A percentile compares a stretch with the other conserved stretches of the same genome.
Conservation (phyloP, 192 early-diverging fungal species). For the Coemansia sp. region DNA sequence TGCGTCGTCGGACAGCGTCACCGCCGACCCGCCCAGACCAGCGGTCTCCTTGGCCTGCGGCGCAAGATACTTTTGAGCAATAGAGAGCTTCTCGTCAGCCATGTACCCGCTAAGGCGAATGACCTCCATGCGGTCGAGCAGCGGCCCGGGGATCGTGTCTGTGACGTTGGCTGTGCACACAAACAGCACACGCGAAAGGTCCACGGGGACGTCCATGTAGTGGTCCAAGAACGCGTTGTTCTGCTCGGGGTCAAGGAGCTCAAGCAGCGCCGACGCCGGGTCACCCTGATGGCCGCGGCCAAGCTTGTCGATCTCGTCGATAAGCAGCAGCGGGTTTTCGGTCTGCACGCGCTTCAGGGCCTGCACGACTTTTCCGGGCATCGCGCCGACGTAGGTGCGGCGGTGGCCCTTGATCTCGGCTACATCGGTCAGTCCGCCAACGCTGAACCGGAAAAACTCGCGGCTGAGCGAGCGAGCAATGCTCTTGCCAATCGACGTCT, state of each 20-base stretch:
- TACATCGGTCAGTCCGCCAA: slow-evolving; percentile 95
- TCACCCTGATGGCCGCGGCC: slow-evolving; percentile 98
- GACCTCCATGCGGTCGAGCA: slow-evolving; percentile 99
- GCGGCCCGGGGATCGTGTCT: slow-evolving; percentile 95
- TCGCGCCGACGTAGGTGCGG: slow-evolving; percentile 98
- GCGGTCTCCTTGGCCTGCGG: slow-evolving; percentile 79
- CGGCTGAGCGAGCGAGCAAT: slow-evolving; percentile 93
- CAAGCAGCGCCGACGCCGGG: slow-evolving; percentile 92
- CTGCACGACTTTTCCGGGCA: slow-evolving; percentile 99
- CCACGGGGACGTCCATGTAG: slow-evolving; percentile 99
- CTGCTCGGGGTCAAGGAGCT: slow-evolving; percentile 97
- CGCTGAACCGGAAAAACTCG: slow-evolving; percentile 95
- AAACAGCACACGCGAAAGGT: slow-evolving; percentile 97
- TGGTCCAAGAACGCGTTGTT: slow-evolving; percentile 97
- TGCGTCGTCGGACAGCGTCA: slow-evolving; percentile 69
- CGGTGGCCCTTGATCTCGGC: slow-evolving; percentile 99
- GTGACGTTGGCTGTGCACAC: slow-evolving; percentile 98
- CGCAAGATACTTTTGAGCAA: slow-evolving; percentile 87
- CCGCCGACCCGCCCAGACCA: slow-evolving; percentile 73
- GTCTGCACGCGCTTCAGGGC: slow-evolving; percentile 98
- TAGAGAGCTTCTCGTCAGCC: slow-evolving; percentile 88
- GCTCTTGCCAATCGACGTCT: slow-evolving; percentile 97
- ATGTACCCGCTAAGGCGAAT: slow-evolving; percentile 91
- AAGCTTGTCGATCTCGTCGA: slow-evolving; percentile 99
- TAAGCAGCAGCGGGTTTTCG: slow-evolving; percentile 95